Base-by-base conservation (phyloP, 805 yeast species). In the Pichia thaimueangensis region DNA sequence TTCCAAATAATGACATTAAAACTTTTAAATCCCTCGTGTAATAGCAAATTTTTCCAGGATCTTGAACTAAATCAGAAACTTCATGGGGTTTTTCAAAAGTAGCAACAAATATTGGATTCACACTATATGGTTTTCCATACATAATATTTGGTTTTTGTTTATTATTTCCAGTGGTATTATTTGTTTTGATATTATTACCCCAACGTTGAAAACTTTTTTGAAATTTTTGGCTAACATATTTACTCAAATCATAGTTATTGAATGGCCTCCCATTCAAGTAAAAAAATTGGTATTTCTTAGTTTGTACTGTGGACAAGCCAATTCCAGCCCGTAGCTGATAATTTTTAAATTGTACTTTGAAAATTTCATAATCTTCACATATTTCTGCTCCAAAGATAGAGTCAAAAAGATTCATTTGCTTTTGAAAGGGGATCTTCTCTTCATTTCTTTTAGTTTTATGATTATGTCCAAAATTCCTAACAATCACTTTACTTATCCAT, bases 231-330 rank as follows among this genome's bases (percentile, higher is more conserved):
- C 62, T 62, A 11, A 68, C 47, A 0, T 21, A 37, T 16, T 45
- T 50, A 2, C 34, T 22, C 9, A 65, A 17, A 5, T 41, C 43
- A 3, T 41, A 34, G 39, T 63, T 59, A 0, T 31, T 9, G 15
- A 67, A 51, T 10, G 51, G 58, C 20, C 71, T 58, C 3, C 65
- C 65, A 53, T 79, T 76, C 19, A 74, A 48, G 40, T 64, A 71
- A 1, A 76, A 49, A 39, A 64, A 69, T 49, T 78, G 84, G 43
- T 65, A 62, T 1, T 51, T 45, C 33, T 59, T 67, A 0, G 69
- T 53, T 41, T 63, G 63, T 1, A 58, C 46, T 1, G 73, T 63
- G 0, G 41, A 29, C 4, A 50, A 53, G 0, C 76, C 73, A 10
- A 78, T 58, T 0, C 70, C 47, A 3, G 76, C 74, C 0, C 53